phyloP scores from a whole-genome alignment of 306 rosid species.

The Aeschynomene evenia region DNA sequence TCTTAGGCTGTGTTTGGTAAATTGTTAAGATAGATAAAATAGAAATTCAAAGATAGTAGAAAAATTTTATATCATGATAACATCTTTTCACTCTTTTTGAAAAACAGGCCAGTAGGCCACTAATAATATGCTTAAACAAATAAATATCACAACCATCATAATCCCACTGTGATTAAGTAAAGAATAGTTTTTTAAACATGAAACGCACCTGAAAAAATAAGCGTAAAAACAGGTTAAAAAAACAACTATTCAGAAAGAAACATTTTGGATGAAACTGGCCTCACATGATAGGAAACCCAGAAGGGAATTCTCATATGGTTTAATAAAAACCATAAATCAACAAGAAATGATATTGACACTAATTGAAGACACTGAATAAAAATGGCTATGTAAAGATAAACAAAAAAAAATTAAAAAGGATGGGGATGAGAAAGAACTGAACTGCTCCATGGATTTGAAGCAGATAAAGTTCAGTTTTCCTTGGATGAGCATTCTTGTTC shows the following conservation, averaged over 20 bases:
- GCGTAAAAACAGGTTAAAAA: background rate
- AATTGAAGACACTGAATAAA: background rate
- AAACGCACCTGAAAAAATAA: background rate
- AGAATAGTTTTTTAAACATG: background rate
- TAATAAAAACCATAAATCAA: background rate
- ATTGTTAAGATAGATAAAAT: too few relatives aligned
- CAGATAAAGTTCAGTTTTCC: background rate
- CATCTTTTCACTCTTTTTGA: too few relatives aligned
- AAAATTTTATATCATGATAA: too few relatives aligned
- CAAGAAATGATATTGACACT: background rate
- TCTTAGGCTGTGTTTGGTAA: too few relatives aligned
- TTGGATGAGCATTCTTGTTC: background rate
- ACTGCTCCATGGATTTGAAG: background rate
- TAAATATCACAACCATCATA: background rate
- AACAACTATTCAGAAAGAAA: background rate
- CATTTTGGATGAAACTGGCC: background rate
- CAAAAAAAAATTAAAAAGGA: constrained; percentile 7
- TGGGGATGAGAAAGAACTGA: background rate
- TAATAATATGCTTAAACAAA: background rate
- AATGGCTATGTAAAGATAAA: background rate
- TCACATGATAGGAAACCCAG: background rate
- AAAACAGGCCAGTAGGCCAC: background rate
- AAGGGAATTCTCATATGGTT: background rate
- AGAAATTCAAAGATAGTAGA: too few relatives aligned
- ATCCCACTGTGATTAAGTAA: background rate